These are phyloP conservation scores for Rhytidhysteron rufulum DNA, from an alignment of 2,329 filamentous ascomycete species.

Conservation along the genomic window DNA sequence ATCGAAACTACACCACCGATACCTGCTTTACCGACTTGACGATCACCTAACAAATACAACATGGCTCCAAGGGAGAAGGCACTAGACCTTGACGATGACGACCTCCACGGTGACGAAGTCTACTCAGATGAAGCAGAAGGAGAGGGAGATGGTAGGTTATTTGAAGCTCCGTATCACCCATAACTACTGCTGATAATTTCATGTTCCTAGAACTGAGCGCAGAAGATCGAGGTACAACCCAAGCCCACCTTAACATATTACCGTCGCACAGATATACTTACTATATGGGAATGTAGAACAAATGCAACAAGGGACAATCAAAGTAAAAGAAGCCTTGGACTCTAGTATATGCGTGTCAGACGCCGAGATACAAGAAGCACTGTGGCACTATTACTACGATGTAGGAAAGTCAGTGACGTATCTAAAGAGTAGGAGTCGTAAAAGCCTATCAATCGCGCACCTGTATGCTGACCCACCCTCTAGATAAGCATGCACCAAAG, in stretches of 20 bases:
- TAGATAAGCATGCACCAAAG: conserved; percentile 23
- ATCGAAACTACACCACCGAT: too few species aligned
- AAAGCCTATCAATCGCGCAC: too few species aligned
- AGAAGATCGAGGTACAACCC: conserved; percentile 32
- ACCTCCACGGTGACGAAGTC: conserved; percentile 51
- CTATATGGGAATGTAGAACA: conserved; percentile 34
- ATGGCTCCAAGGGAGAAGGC: conserved; percentile 43
- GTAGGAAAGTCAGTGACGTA: conserved; percentile 80
- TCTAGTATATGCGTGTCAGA: conserved; percentile 59
- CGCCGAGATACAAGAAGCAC: conserved; percentile 76
- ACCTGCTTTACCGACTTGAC: too few species aligned
- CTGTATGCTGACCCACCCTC: too few species aligned
- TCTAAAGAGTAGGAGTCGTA: conserved; percentile 64
- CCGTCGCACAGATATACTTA: conserved; percentile 3
- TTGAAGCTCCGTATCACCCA: conserved; percentile 3
- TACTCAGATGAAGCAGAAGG: conserved; percentile 40
- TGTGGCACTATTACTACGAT: conserved; percentile 97
- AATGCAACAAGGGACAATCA: conserved; percentile 62
- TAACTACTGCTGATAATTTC: conserved; percentile 2
- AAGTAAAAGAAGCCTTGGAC: conserved; percentile 65
- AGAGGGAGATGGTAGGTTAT: conserved; percentile 24
- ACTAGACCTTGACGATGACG: conserved; percentile 48
- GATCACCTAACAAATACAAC: neutral
- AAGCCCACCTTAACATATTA: neutral
- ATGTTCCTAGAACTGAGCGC: conserved; percentile 17